A percentile compares a stretch with the other conserved stretches of the same genome.
phyloP scores from a whole-genome alignment of 306 rosid genomes.

The Betula pendula region DNA sequence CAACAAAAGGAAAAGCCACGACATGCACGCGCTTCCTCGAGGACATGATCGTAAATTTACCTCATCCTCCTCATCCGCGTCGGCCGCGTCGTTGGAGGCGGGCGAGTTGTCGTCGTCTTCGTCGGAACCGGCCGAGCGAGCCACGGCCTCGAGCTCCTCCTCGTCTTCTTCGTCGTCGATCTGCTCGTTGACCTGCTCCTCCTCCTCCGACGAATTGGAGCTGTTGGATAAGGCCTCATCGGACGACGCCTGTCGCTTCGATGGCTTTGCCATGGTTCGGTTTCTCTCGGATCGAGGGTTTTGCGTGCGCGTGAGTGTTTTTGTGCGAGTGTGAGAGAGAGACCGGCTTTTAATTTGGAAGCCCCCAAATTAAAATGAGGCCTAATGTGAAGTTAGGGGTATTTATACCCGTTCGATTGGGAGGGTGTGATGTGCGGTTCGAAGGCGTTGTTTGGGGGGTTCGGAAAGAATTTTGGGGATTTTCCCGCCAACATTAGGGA shows the following conservation, averaged over 20 bases:
- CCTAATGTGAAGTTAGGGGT: not conserved
- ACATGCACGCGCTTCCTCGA: not conserved
- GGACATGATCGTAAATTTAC: constrained; percentile 27
- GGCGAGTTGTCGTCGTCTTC: constrained; percentile 54
- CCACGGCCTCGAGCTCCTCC: constrained; percentile 88
- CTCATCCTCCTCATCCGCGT: constrained; percentile 60
- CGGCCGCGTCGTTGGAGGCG: constrained; percentile 33
- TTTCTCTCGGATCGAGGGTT: constrained; percentile 58
- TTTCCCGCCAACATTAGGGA: constrained; percentile 68
- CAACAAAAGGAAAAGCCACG: constrained; percentile 12
- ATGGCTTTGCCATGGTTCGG: constrained; percentile 58
- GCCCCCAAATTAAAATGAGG: not conserved
- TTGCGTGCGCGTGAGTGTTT: not conserved
- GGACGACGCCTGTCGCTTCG: constrained; percentile 62
- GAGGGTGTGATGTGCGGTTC: constrained; percentile 39
- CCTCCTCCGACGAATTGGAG: constrained; percentile 57
- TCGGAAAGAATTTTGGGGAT: constrained; percentile 22
- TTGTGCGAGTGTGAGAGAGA: not conserved
- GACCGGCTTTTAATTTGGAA: constrained; percentile 24
- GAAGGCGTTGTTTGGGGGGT: constrained; percentile 3
- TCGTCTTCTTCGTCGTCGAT: constrained; percentile 82
- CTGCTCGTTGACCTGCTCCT: constrained; percentile 56
- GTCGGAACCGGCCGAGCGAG: constrained; percentile 76
- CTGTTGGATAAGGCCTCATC: constrained; percentile 65
- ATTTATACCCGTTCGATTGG: constrained; percentile 46